A percentile compares a stretch with the other conserved stretches of the same genome.
These are phyloP conservation scores for Lantana camara DNA, from an alignment of 257 asterid species.

Conservation along the genomic window DNA sequence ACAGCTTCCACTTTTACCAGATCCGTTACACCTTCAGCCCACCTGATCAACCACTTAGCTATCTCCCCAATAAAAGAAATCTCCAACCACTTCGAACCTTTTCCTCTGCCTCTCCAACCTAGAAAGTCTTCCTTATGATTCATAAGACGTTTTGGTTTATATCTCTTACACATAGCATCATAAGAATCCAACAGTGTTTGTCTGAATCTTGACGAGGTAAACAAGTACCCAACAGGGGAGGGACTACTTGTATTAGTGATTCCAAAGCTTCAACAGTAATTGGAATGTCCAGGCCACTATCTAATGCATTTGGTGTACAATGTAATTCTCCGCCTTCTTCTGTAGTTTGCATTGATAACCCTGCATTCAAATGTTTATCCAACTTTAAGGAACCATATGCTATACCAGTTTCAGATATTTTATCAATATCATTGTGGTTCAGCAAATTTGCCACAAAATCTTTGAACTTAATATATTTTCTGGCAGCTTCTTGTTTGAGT, in stretches of 20 bases:
- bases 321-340: conserved; percentile 34
- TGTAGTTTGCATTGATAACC: conserved; percentile 24
- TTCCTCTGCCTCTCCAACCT: conserved; percentile 40
- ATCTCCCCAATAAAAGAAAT: conserved; percentile 26
- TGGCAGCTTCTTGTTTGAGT: no score
- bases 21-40: no score
- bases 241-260: conserved; percentile 50
- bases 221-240: conserved; percentile 38
- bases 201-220: conserved; percentile 37
- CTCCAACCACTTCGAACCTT: conserved; percentile 42
- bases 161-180: conserved; percentile 17
- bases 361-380: conserved; percentile 36
- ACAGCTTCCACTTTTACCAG: no score
- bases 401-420: conserved; percentile 20
- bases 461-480: conserved; percentile 21
- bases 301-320: conserved; percentile 35
- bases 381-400: conserved; percentile 36
- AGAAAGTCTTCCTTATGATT: conserved; percentile 31
- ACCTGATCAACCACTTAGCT: no score
- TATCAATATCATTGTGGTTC: conserved; percentile 21
- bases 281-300: conserved; percentile 76
- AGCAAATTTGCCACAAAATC: conserved; percentile 15
- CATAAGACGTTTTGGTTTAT: conserved; percentile 23
- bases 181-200: conserved; percentile 23
- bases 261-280: conserved; percentile 94